Evolutionary conservation across 352 stramenopile genomes (phyloP).

Genomic region (Pythium coloratum): DNA sequence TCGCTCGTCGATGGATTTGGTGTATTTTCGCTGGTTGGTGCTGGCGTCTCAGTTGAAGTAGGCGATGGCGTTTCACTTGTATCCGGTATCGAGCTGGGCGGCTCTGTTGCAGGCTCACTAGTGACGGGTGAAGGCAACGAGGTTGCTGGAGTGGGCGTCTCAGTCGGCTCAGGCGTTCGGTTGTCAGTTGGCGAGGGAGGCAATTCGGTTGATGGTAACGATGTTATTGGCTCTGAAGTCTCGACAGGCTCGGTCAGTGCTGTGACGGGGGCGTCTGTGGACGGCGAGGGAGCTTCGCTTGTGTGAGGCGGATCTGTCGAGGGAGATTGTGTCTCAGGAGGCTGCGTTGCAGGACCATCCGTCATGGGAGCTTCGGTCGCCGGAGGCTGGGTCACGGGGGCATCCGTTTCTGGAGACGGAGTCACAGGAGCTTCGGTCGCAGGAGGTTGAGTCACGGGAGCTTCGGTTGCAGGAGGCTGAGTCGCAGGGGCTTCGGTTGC

Average conservation of each 20-base stretch:
- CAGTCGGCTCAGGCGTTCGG: not conserved
- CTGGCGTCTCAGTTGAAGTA: not conserved
- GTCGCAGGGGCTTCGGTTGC: not conserved
- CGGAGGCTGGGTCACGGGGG: not conserved
- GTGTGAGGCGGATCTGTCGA: not conserved
- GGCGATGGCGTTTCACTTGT: not conserved
- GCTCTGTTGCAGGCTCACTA: not conserved
- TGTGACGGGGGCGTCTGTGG: not conserved
- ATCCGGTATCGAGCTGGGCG: not conserved
- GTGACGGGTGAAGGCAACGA: not conserved
- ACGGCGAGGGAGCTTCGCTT: not conserved
- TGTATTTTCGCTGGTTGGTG: no score
- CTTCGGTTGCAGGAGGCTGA: not conserved
- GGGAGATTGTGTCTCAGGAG: not conserved
- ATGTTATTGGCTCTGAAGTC: not conserved
- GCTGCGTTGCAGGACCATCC: not conserved
- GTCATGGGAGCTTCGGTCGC: not conserved
- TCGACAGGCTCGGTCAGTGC: no score
- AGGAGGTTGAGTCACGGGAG: slow-evolving; percentile 5
- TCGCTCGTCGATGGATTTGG: not conserved
- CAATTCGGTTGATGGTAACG: not conserved
- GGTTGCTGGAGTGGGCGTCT: not conserved
- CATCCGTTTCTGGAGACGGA: not conserved
- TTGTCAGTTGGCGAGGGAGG: not conserved
- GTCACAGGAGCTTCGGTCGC: not conserved